Evolutionary conservation across 805 yeast genomes (phyloP).

Genomic region (Candida glaebosa): DNA sequence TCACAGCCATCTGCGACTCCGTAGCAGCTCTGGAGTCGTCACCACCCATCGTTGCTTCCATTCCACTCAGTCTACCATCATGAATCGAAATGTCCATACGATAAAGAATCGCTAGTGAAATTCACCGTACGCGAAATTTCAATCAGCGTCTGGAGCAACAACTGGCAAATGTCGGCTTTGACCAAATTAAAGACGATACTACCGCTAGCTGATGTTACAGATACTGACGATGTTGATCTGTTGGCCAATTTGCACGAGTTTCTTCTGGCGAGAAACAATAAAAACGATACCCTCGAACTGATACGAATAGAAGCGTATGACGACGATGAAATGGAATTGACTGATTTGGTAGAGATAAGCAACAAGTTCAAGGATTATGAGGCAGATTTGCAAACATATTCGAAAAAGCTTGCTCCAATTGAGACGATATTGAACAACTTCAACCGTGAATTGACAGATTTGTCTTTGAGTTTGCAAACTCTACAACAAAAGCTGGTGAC

Average conservation of each 20-base stretch:
- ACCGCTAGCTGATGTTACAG: neutral
- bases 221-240: constrained; percentile 4
- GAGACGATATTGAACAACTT: constrained; percentile 52
- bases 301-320: constrained; percentile 12
- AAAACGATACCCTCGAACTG: constrained; percentile 9
- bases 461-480: constrained; percentile 29
- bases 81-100: neutral
- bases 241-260: constrained; percentile 10
- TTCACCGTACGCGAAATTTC: constrained; percentile 3
- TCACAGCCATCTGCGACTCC: constrained; percentile 43
- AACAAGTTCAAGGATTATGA: constrained; percentile 22
- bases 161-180: constrained; percentile 5
- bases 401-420: constrained; percentile 45
- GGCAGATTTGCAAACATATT: constrained; percentile 23
- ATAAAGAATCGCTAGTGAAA: neutral
- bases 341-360: constrained; percentile 7
- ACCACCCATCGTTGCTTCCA: neutral
- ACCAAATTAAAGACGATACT: constrained; percentile 1
- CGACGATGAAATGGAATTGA: constrained; percentile 5
- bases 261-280: constrained; percentile 2
- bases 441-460: constrained; percentile 43
- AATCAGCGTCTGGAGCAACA: too few relatives aligned
- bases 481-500: constrained; percentile 33
- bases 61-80: too few relatives aligned
- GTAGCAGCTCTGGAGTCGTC: constrained; percentile 21